phyloP scores from a whole-genome alignment of 2,329 filamentous ascomycete species.

The Sarocladiaceae sp. region DNA sequence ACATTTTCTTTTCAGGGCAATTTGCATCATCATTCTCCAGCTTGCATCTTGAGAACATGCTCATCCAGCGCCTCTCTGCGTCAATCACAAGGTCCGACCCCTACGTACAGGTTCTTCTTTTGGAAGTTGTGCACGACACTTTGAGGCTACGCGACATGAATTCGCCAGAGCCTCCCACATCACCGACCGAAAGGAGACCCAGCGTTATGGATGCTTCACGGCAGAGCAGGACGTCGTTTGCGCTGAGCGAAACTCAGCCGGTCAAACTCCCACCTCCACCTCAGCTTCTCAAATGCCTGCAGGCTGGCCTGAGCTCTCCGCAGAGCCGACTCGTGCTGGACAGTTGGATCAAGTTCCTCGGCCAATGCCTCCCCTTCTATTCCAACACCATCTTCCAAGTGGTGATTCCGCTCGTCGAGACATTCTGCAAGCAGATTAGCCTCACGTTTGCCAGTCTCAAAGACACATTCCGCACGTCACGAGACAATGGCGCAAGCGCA shows the following conservation, averaged over 20 bases:
- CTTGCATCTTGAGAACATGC: constrained; percentile 64
- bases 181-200: constrained; percentile 43
- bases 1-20: constrained; percentile 63
- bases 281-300: constrained; percentile 77
- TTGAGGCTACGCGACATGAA: constrained; percentile 59
- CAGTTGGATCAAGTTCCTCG: constrained; percentile 85
- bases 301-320: constrained; percentile 71
- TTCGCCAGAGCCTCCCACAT: constrained; percentile 37
- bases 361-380: constrained; percentile 80
- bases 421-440: constrained; percentile 75
- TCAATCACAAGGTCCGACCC: constrained; percentile 60
- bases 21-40: constrained; percentile 54
- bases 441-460: constrained; percentile 69
- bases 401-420: constrained; percentile 85
- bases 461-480: constrained; percentile 48
- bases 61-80: constrained; percentile 65
- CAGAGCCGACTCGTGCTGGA: constrained; percentile 76
- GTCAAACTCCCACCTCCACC: constrained; percentile 50
- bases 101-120: constrained; percentile 69
- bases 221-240: constrained; percentile 33
- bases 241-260: constrained; percentile 20
- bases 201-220: constrained; percentile 37
- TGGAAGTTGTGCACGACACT: constrained; percentile 73
- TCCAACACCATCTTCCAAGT: constrained; percentile 83
- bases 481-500: constrained; percentile 17